These are phyloP conservation scores for Magnaporthiopsis poae DNA, from an alignment of 2,329 filamentous ascomycete genomes.

Conservation along the genomic window DNA sequence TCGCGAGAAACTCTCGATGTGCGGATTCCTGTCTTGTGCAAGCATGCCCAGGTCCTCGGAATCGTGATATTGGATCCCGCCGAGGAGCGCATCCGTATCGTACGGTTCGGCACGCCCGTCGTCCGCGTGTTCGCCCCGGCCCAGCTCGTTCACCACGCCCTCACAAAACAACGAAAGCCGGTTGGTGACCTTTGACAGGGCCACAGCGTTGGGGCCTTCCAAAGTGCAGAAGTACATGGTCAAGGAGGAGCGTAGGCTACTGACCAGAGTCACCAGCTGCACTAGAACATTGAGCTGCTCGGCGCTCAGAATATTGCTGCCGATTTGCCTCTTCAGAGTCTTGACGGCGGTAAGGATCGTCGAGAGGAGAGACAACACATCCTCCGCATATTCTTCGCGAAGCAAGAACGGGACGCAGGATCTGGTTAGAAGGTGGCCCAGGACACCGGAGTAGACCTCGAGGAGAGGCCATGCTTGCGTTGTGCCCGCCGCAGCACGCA, in stretches of 20 bases:
- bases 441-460: slow-evolving; percentile 38
- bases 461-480: slow-evolving; percentile 36
- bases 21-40: slow-evolving; percentile 16
- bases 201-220: background rate
- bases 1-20: slow-evolving; percentile 30
- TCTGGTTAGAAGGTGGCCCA: slow-evolving; percentile 27
- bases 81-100: slow-evolving; percentile 9
- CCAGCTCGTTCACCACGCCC: background rate
- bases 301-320: slow-evolving; percentile 10
- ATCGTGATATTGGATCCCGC: slow-evolving; percentile 1
- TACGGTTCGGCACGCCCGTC: background rate
- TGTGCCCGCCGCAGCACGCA: slow-evolving; percentile 27
- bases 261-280: slow-evolving; percentile 14
- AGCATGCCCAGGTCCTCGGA: background rate
- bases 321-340: slow-evolving; percentile 6
- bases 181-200: slow-evolving; percentile 5
- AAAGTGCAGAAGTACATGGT: slow-evolving; percentile 11
- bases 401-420: slow-evolving; percentile 29
- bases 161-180: slow-evolving; percentile 7
- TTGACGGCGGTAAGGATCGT: slow-evolving; percentile 18
- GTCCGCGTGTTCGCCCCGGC: background rate
- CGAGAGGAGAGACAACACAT: slow-evolving; percentile 24
- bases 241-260: slow-evolving; percentile 14
- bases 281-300: slow-evolving; percentile 19
- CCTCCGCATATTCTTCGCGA: slow-evolving; percentile 22